Evolutionary conservation across 768 basidiomycete genomes (phyloP).

Genomic region (Lactifluus piperatus): DNA sequence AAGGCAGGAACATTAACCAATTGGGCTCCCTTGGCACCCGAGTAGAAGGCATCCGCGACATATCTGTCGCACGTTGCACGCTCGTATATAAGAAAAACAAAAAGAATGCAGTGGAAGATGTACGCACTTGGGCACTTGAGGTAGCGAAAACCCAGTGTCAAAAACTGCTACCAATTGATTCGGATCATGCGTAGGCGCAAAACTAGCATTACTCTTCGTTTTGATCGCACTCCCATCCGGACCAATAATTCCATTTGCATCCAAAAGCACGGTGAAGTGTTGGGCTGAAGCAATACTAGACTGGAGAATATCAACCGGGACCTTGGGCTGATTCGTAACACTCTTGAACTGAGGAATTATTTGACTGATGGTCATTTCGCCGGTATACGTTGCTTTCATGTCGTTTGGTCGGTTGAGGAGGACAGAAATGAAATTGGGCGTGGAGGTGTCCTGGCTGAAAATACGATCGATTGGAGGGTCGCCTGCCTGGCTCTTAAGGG

Average conservation of each 20-base stretch:
- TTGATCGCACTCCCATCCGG: constrained; percentile 50
- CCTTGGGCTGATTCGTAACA: constrained; percentile 42
- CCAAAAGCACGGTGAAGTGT: constrained; percentile 58
- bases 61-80: constrained; percentile 25
- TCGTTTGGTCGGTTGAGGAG: constrained; percentile 53
- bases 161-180: constrained; percentile 53
- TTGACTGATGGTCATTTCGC: constrained; percentile 58
- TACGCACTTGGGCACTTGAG: constrained; percentile 45
- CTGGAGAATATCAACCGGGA: constrained; percentile 36
- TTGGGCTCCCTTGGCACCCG: constrained; percentile 41
- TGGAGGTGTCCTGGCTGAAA: constrained; percentile 46
- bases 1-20: constrained; percentile 30
- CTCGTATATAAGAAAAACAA: background rate
- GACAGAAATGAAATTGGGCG: constrained; percentile 54
- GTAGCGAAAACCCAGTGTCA: constrained; percentile 62
- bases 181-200: constrained; percentile 57
- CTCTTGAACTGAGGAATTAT: constrained; percentile 39
- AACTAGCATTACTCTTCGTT: constrained; percentile 36
- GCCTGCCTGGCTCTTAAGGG: constrained; percentile 31
- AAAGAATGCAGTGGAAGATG: background rate
- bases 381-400: constrained; percentile 39
- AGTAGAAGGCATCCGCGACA: constrained; percentile 55
- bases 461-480: constrained; percentile 56
- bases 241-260: constrained; percentile 51
- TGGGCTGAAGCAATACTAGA: constrained; percentile 45